Evolutionary conservation across 768 basidiomycete genomes (phyloP).

Genomic region (Auriscalpium vulgare): DNA sequence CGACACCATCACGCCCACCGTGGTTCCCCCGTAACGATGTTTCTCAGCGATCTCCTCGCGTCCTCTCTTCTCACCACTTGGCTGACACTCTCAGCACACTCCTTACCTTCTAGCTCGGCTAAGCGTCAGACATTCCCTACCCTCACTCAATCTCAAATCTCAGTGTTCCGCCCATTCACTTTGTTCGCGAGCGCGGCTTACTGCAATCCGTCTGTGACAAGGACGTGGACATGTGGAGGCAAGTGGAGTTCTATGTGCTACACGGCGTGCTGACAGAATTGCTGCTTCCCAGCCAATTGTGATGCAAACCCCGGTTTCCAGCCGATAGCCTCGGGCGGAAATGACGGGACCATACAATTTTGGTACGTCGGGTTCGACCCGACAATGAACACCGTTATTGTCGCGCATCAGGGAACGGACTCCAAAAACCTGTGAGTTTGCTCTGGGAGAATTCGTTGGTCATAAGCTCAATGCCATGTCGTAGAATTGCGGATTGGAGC

Average conservation of each 20-base stretch:
- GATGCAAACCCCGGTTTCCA: slow-evolving; percentile 36
- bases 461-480: not conserved
- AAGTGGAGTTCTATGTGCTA: not conserved
- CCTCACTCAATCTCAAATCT: slow-evolving; percentile 24
- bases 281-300: slow-evolving; percentile 30
- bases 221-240: slow-evolving; percentile 49
- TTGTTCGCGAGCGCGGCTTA: slow-evolving; percentile 44
- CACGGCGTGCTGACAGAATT: too few species aligned
- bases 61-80: too few species aligned
- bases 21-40: too few species aligned
- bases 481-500: slow-evolving; percentile 42
- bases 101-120: too few species aligned
- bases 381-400: slow-evolving; percentile 41
- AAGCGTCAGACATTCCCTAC: not conserved
- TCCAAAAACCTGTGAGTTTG: slow-evolving; percentile 40
- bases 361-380: slow-evolving; percentile 51
- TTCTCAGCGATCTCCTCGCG: too few species aligned
- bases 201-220: slow-evolving; percentile 34
- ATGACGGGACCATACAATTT: slow-evolving; percentile 33
- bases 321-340: slow-evolving; percentile 38
- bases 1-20: too few species aligned
- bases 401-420: slow-evolving; percentile 57
- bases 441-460: not conserved
- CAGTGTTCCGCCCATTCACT: slow-evolving; percentile 39
- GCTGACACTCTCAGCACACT: too few species aligned